A percentile compares a stretch with the other conserved stretches of the same genome.
phyloP scores from a whole-genome alignment of 1,139 yeast genomes.

The Debaryomyces robertsiae region DNA sequence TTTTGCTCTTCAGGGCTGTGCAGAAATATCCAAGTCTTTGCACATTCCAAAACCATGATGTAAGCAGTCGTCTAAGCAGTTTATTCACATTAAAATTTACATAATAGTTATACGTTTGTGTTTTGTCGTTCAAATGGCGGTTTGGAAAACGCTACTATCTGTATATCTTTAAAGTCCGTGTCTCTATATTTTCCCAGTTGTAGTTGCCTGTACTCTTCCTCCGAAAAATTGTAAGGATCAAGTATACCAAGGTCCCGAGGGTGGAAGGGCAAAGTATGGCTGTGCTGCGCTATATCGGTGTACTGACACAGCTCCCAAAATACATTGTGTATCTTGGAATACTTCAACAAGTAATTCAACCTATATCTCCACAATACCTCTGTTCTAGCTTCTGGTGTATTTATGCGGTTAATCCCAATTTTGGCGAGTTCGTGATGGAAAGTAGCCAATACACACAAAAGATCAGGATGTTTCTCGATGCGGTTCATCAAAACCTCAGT shows the following conservation, averaged over 20 bases:
- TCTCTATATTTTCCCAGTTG: slow-evolving; percentile 30
- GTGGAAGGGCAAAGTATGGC: slow-evolving; percentile 30
- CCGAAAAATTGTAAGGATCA: slow-evolving; percentile 42
- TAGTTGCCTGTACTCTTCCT: slow-evolving; percentile 26
- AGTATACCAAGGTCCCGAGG: slow-evolving; percentile 37
- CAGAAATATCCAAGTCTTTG: slow-evolving; percentile 87
- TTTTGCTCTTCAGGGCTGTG: slow-evolving; percentile 82
- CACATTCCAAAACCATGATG: slow-evolving; percentile 83
- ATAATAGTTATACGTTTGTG: background rate
- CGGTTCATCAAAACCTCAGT: slow-evolving; percentile 26
- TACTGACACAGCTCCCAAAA: slow-evolving; percentile 44
- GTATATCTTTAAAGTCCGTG: slow-evolving; percentile 26
- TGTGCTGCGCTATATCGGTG: slow-evolving; percentile 35
- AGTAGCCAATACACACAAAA: slow-evolving; percentile 31
- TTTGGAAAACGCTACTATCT: slow-evolving; percentile 20
- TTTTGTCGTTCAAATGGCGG: slow-evolving; percentile 17
- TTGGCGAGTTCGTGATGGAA: slow-evolving; percentile 37
- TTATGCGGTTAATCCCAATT: slow-evolving; percentile 31
- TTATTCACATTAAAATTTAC: too few species aligned
- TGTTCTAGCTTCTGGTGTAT: slow-evolving; percentile 16
- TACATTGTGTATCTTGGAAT: slow-evolving; percentile 32
- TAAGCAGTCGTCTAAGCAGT: too few species aligned
- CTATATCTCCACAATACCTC: slow-evolving; percentile 21
- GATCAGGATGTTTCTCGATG: slow-evolving; percentile 34
- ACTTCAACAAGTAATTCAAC: slow-evolving; percentile 17